These are phyloP conservation scores for Aspergillus sparsus DNA, from an alignment of 495 filamentous ascomycete species.

Conservation along the genomic window DNA sequence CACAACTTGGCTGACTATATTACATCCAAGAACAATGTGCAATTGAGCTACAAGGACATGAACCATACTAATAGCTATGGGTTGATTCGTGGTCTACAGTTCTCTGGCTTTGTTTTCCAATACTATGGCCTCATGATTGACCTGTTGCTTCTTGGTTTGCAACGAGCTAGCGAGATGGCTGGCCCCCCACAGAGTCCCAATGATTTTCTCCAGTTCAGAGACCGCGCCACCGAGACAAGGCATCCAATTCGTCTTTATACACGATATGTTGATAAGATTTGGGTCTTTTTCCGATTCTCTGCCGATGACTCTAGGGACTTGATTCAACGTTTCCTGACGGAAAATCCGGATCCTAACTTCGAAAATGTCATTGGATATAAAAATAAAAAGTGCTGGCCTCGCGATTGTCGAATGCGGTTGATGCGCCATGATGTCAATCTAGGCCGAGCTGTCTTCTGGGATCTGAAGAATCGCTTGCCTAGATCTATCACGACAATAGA, in stretches of 20 bases:
- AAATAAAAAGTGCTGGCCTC: constrained; percentile 99
- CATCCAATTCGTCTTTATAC: constrained; percentile 97
- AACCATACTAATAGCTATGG: constrained; percentile 99
- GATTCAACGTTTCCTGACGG: constrained; percentile 96
- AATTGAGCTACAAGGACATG: constrained; percentile 99
- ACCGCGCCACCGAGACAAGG: constrained; percentile 83
- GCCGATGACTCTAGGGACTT: constrained; percentile 94
- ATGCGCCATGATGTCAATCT: constrained; percentile 99
- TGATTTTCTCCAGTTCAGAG: constrained; percentile 96
- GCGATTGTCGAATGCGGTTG: constrained; percentile 94
- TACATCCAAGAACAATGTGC: constrained; percentile 98
- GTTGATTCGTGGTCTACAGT: constrained; percentile 95
- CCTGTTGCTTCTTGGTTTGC: constrained; percentile 85
- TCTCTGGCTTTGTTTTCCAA: constrained; percentile 98
- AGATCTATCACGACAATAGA: constrained; percentile 95
- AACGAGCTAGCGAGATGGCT: constrained; percentile 95
- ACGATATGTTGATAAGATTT: constrained; percentile 96
- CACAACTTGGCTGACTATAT: constrained; percentile 99
- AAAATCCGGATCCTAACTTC: constrained; percentile 98
- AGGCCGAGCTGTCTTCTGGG: constrained; percentile 98
- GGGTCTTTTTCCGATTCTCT: constrained; percentile 93
- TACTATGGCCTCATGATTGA: constrained; percentile 98
- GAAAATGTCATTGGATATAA: constrained; percentile 99
- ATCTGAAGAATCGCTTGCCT: constrained; percentile 94
- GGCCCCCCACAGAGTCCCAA: constrained; percentile 96